phyloP scores from a whole-genome alignment of 225 moss, liverwort and hornwort species.

The Sphagnum contortum region DNA sequence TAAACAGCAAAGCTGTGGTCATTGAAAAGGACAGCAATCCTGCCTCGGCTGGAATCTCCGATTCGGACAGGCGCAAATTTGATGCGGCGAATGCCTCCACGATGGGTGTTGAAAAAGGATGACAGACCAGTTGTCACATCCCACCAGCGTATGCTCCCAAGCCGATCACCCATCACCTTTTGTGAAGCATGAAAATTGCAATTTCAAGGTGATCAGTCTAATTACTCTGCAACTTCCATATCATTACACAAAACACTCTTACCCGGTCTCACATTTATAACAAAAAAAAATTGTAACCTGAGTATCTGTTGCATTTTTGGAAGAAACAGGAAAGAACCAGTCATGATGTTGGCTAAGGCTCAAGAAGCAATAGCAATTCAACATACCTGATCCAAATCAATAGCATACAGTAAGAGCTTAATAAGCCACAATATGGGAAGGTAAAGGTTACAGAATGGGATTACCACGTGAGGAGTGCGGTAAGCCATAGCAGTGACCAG shows the following conservation, averaged over 20 bases:
- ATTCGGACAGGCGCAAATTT: conserved; percentile 95
- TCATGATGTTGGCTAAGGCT: too few species aligned
- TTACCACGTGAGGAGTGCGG: conserved; percentile 99
- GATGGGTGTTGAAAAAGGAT: conserved; percentile 89
- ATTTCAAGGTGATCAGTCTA: not conserved
- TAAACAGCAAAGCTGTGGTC: conserved; percentile 97
- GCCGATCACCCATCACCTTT: conserved; percentile 97
- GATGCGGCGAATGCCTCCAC: conserved; percentile 84
- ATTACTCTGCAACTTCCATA: too few species aligned
- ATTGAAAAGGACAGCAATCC: conserved; percentile 96
- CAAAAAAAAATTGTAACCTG: too few species aligned
- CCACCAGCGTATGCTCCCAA: conserved; percentile 98
- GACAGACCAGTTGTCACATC: conserved; percentile 88
- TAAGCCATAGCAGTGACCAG: conserved; percentile 99
- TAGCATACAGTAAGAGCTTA: too few species aligned
- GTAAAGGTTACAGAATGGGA: not conserved
- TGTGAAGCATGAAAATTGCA: not conserved
- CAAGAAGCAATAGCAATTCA: too few species aligned
- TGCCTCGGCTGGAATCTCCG: conserved; percentile 90
- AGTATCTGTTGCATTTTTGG: too few species aligned
- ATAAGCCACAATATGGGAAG: too few species aligned
- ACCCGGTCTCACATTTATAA: too few species aligned
- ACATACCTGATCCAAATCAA: too few species aligned
- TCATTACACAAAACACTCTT: too few species aligned
- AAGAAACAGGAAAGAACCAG: too few species aligned